Evolutionary conservation across 768 basidiomycete species (phyloP), one percentile per base, ranked within the genome.

Genomic region (Tylopilus sp.): DNA sequence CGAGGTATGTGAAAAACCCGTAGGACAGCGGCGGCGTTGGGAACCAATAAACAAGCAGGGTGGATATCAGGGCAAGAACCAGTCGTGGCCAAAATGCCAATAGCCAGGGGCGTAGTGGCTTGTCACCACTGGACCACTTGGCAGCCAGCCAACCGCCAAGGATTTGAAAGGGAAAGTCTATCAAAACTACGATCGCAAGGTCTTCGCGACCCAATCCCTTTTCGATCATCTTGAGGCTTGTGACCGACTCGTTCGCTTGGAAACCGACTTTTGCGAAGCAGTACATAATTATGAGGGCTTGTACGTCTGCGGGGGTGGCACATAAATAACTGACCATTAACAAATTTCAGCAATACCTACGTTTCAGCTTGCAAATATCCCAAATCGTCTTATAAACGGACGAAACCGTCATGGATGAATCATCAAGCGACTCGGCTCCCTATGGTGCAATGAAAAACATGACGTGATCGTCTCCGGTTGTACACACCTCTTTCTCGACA

Each of bases 131-230:
- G 6, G 91, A 87, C 92, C 93, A 98, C 58, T 83, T 85, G 3
- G 92, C 95, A 1, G 95, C 92, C 22, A 95, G 74, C 87, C 90
- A 98, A 6, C 95, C 95, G 20, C 91, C 94, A 50, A 89, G 64
- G 45, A 99, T 92, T 74, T 98, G 95, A 72, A 97, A 95, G 2
- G 97, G 97, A 60, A 98, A 98, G 69, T 99, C 97, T 57, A 98
- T 87, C 35, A 98, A 81, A 40, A 95, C 95, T 4, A 92, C 88
- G 15, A 94, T 77, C n/a, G 97, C 94, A 35, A 98, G 78, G 61
- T 99, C 97, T 73, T 98, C 97, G 36, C 94, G 87, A 52, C 85
- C 88, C 48, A 99, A 78, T 2, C 97, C 97, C 65, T 98, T 98
- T 69, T 99, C 97, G 39, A 99, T 88, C 72, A 98, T 81, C 66